Conservation (phyloP, 2,329 filamentous ascomycete genomes). For the Neocatenulostroma microsporum region DNA sequence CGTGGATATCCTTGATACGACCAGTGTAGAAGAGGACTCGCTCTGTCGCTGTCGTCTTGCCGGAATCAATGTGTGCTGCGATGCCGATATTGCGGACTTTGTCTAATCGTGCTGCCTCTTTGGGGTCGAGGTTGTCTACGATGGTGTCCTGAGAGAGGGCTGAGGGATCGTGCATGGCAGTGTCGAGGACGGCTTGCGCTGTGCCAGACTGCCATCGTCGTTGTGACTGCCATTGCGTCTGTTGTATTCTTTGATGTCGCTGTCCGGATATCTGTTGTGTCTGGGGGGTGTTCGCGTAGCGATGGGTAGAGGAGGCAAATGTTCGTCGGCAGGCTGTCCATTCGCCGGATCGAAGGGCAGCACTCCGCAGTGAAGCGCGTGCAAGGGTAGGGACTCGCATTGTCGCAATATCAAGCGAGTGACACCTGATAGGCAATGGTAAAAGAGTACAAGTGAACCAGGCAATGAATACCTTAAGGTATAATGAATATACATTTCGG, state of each 20-base stretch:
- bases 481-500: too few relatives aligned
- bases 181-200: constrained; percentile 37
- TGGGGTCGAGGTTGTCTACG: constrained; percentile 70
- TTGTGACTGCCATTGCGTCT: too few relatives aligned
- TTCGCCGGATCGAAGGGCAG: constrained; percentile 14
- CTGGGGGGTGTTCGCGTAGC: constrained; percentile 11
- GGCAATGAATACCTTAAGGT: too few relatives aligned
- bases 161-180: constrained; percentile 51
- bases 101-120: constrained; percentile 69
- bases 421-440: too few relatives aligned
- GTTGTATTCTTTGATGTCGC: constrained; percentile 25
- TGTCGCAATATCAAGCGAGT: constrained; percentile 2
- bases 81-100: constrained; percentile 96
- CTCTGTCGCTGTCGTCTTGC: constrained; percentile 94
- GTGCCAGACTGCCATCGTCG: constrained; percentile 23
- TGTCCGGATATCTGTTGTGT: constrained; percentile 15
- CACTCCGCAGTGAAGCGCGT: constrained; percentile 23
- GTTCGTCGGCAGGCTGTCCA: constrained; percentile 14
- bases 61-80: constrained; percentile 96
- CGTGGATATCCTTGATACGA: constrained; percentile 92
- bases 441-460: too few relatives aligned
- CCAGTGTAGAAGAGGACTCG: constrained; percentile 97
- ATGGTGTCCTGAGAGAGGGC: constrained; percentile 56
- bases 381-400: constrained; percentile 20
- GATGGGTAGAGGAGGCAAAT: too few relatives aligned